Evolutionary conservation across 108 stramenopile species (phyloP), one percentile per base, ranked within the genome.

Genomic region (Conticribra weissflogii): DNA sequence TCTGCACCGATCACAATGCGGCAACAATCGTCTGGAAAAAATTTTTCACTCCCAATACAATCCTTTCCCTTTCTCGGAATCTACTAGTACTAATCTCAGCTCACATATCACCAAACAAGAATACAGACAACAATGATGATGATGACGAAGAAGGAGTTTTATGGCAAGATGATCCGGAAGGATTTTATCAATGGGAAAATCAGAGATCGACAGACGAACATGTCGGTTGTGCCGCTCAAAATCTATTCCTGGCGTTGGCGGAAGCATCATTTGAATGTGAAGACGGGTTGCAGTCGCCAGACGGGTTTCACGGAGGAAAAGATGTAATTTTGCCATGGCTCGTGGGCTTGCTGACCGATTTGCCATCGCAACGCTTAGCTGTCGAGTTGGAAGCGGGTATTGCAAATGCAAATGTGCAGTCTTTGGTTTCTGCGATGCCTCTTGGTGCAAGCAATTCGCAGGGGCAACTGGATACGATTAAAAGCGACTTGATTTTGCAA

Each of bases 111-210:
- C 12, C 25, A 1, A 30, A 70, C 18, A 48, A 60, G 30, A 33
- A 32, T 30, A 21, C 27, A 30, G 44, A 57, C 15, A 3, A 57
- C 22, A 64, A 56, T 59, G 61, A 60, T 31, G 51, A 70, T 19
- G 46, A 48, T 17, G 34, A 48, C 9, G 54, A 34, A 3, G 24
- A 54, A 3, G 29, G 23, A 24, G 36, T 17, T 5, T 62, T 25
- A 55, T 80, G 79, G 73, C 45, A 70, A 23, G 79, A 65, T 44
- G 66, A 80, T 63, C 64, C 79, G 0, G 79, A 80, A 47, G 79
- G 52, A 32, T 80, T 66, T 19, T 75, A 66, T 33, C 67, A 70
- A 27, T 70, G 47, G 57, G 79, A 74, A 32, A 34, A 51, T 1
- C 54, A 57, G 53, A 49, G 60, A 16, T 73, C 71, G 7, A 54